Evolutionary conservation across 192 early-diverging fungal species (phyloP).

Genomic region (Linnemannia elongata): DNA sequence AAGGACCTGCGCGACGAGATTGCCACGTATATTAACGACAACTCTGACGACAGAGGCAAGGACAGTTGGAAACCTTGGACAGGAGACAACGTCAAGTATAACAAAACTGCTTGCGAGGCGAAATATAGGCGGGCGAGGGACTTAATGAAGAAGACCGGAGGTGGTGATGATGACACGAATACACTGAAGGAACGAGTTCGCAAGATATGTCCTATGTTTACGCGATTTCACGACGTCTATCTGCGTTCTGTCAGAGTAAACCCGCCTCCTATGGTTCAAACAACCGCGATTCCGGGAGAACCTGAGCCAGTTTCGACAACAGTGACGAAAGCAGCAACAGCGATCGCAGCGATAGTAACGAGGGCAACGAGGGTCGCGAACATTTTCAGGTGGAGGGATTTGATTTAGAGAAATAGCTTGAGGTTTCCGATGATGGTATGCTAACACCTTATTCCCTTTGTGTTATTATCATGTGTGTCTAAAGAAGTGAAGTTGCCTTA

Average conservation of each 20-base stretch:
- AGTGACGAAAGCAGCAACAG: background rate
- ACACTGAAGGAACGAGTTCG: background rate
- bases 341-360: background rate
- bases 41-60: background rate
- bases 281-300: conserved; percentile 3
- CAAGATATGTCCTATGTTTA: conserved; percentile 2
- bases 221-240: conserved; percentile 1
- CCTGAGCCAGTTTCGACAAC: background rate
- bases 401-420: background rate
- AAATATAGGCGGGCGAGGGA: conserved; percentile 9
- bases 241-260: background rate
- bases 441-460: background rate
- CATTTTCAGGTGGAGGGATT: background rate
- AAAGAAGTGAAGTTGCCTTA: background rate
- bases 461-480: background rate
- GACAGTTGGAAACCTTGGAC: conserved; percentile 5
- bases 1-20: background rate
- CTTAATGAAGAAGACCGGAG: background rate
- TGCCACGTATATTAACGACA: background rate
- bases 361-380: background rate
- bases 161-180: background rate
- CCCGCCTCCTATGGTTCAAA: background rate
- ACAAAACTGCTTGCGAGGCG: conserved; percentile 1
- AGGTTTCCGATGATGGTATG: background rate
- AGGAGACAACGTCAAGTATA: conserved; percentile 6